A percentile compares a stretch with the other conserved stretches of the same genome.
These are phyloP conservation scores for Sergeia podlipaevii DNA, from an alignment of 208 protist genomes.

Conservation along the genomic window DNA sequence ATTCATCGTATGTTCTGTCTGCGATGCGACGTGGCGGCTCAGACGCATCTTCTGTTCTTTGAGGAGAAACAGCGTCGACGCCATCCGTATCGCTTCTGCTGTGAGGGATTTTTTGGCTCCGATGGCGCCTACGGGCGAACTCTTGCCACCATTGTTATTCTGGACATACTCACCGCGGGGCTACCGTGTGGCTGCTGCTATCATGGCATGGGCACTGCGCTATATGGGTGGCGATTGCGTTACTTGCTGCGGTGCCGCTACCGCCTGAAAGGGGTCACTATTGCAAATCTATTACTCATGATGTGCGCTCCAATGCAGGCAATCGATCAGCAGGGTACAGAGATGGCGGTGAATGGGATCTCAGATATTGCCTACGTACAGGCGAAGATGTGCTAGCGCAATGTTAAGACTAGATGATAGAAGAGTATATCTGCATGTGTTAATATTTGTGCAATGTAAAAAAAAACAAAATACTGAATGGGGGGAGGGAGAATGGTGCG, in stretches of 20 bases:
- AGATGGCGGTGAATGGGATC: constrained; percentile 38
- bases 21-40: constrained; percentile 57
- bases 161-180: constrained; percentile 49
- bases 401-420: too few species aligned
- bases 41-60: constrained; percentile 41
- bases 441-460: too few species aligned
- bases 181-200: constrained; percentile 54
- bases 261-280: constrained; percentile 27
- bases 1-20: constrained; percentile 52
- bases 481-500: too few species aligned
- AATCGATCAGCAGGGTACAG: constrained; percentile 55
- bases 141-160: constrained; percentile 28
- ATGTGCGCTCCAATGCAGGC: constrained; percentile 40
- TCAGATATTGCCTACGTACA: constrained; percentile 2
- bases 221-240: constrained; percentile 61
- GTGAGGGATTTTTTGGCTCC: constrained; percentile 34
- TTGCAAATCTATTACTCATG: constrained; percentile 24
- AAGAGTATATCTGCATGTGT: too few species aligned
- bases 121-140: constrained; percentile 19
- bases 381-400: constrained; percentile 1
- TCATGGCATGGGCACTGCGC: constrained; percentile 57
- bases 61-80: constrained; percentile 35
- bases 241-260: constrained; percentile 70
- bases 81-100: constrained; percentile 21
- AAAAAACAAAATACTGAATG: too few species aligned